Evolutionary conservation across 176 grass and related monocot genomes (phyloP), one percentile per base, ranked within the genome.

Genomic region (Raddia guianensis): DNA sequence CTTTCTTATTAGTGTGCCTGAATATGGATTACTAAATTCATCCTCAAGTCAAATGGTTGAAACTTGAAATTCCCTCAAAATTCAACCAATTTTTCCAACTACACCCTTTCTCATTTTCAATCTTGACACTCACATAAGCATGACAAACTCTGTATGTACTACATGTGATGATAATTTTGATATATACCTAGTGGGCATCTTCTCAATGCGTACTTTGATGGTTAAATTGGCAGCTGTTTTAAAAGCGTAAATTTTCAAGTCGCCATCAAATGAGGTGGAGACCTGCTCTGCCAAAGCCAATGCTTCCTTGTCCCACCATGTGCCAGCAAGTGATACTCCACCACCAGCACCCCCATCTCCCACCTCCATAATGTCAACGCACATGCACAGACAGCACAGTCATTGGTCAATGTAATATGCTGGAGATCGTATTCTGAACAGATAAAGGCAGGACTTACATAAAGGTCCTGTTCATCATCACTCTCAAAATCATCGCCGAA

Each of bases 311-410:
- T 94, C 96, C 96, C 96, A 98, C 84, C 79, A 89, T 78, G 74
- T 79, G 43, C 83, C 87, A 78, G 90, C 92, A 82, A 98, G 71
- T 77, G 92, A 93, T 62, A 98, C 83, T 64, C 96, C 96, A 57
- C 96, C 92, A 72, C 96, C 96, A 62, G 80, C 92, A 68, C 80
- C 92, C 68, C 96, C 96, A 93, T 98, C 96, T 72, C 96, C 96
- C 81, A 51, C 90, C 96, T 95, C 48, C 74, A 95, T 52, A 80
- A 53, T 68, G 19, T 9, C 62, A 49, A 78, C 7, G 42, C 50
- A 75, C 70, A 77, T 68, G 56, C 47, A 70, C 21, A 14, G 18
- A 67, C 61, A 70, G 56, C 47, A 70, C 21, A 14, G 18, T 72
- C 61, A 70, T 63, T 15, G 21, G 66, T 77, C 14, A 82, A 82